These are phyloP conservation scores for Aspergillus carbonarius DNA, from an alignment of 2,329 filamentous ascomycete species.

Conservation along the genomic window DNA sequence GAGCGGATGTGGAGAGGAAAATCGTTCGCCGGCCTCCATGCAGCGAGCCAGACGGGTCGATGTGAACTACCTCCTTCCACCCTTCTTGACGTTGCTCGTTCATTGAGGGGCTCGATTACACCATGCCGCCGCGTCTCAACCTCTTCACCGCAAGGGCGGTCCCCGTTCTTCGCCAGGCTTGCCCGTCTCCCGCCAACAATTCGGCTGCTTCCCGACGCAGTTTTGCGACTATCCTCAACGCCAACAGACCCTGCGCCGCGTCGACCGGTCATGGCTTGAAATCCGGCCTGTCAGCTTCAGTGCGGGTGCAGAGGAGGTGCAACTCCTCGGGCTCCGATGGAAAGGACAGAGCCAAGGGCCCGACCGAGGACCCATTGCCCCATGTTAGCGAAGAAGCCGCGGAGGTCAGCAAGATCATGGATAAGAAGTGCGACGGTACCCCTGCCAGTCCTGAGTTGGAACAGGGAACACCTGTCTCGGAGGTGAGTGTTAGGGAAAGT, in stretches of 20 bases:
- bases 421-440: slow-evolving; percentile 44
- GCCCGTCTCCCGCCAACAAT: slow-evolving; percentile 19
- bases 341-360: slow-evolving; percentile 38
- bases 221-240: slow-evolving; percentile 23
- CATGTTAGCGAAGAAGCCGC: slow-evolving; percentile 67
- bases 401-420: slow-evolving; percentile 58
- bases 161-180: slow-evolving; percentile 32
- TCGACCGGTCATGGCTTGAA: slow-evolving; percentile 14
- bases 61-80: neutral
- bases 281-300: slow-evolving; percentile 18
- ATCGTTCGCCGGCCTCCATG: slow-evolving; percentile 19
- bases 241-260: slow-evolving; percentile 19
- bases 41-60: neutral
- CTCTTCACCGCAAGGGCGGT: slow-evolving; percentile 42
- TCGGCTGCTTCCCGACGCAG: slow-evolving; percentile 19
- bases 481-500: slow-evolving; percentile 47
- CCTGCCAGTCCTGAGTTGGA: slow-evolving; percentile 58
- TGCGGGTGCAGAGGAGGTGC: slow-evolving; percentile 29
- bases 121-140: slow-evolving; percentile 58
- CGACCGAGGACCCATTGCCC: slow-evolving; percentile 55
- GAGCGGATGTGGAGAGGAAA: slow-evolving; percentile 22
- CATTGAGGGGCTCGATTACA: neutral
- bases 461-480: slow-evolving; percentile 65
- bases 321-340: slow-evolving; percentile 35
- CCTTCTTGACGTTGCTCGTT: neutral